Percentiles rank a stretch among this genome's conserved stretches.
Evolutionary conservation across 192 early-diverging fungal genomes (phyloP).

Genomic region (Spizellomyces punctatus): DNA sequence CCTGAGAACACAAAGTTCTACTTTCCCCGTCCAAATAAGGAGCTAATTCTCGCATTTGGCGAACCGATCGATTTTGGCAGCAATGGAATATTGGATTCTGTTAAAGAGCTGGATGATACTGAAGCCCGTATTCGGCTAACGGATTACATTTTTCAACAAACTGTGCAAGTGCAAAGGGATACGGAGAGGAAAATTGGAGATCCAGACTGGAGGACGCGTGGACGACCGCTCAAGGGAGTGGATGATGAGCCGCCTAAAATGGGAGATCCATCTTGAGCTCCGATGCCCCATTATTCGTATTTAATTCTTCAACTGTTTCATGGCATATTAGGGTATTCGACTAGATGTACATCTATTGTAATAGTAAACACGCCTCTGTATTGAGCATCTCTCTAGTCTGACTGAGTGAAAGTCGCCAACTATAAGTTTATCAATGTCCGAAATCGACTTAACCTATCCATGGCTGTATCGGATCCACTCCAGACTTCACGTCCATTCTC

Average conservation of each 20-base stretch:
- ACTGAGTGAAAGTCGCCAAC: too few relatives aligned
- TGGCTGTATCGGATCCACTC: too few relatives aligned
- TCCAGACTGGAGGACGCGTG: conserved; percentile 11
- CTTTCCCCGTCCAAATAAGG: conserved; percentile 55
- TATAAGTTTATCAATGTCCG: too few relatives aligned
- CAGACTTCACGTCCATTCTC: too few relatives aligned
- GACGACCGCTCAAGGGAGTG: background rate
- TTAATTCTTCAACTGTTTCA: too few relatives aligned
- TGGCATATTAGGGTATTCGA: too few relatives aligned
- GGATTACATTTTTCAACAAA: conserved; percentile 35
- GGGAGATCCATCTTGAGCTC: background rate
- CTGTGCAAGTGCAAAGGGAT: conserved; percentile 13
- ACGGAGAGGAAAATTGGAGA: conserved; percentile 20
- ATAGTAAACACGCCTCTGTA: too few relatives aligned
- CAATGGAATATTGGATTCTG: conserved; percentile 29
- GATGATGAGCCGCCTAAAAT: background rate
- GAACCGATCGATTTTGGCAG: conserved; percentile 68
- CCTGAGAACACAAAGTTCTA: conserved; percentile 50
- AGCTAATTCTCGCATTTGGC: conserved; percentile 69
- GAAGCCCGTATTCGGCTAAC: conserved; percentile 59
- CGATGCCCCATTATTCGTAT: background rate
- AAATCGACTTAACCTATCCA: too few relatives aligned
- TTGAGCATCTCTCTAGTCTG: too few relatives aligned
- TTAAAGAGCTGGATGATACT: conserved; percentile 47
- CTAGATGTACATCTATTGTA: too few relatives aligned